Base-by-base conservation (phyloP, 163 green algal genomes). In the Scenedesmus sp. region DNA sequence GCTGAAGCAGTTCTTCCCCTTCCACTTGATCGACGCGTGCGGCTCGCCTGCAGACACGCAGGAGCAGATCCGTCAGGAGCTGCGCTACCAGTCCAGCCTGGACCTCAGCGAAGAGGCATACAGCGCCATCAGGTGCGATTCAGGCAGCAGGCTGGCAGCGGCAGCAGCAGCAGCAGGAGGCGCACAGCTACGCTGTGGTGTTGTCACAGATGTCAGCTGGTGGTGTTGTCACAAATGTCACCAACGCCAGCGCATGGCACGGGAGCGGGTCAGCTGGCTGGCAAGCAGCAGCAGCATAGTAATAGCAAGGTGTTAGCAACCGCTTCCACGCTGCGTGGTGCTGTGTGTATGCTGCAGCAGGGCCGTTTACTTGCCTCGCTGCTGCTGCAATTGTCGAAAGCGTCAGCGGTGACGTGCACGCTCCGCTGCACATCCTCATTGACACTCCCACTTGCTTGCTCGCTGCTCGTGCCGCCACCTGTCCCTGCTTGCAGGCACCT, bases 11-110 rank as follows among this genome's bases (percentile, higher is more conserved):
- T 97, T 97, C 94, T 98, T 99, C 92, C 96, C 97, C 26, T 99
- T 99, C 93, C 96, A 95, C 85, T 93, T 99, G 13, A 99, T 99
- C 68, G 97, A 99, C 92, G 96, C 96, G 12, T 98, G 97, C 94
- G 97, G 97, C 53, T 96, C 87, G 30, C 86, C 97, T 49, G 94
- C 96, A 53, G 97, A 99, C 89, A 98, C 95, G 83, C 93, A 96
- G 72, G 93, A 95, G 72, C 96, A 97, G 86, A 98, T 78, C 3
- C 53, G 68, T 0, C 91, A 92, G 80, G 94, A 96, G 87, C 93
- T 96, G 68, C 90, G 95, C 82, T 99, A 99, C 90, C 97, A 99
- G 94, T 96, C 91, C 81, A 95, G 80, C 68, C 92, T 99, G 81
- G 97, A 99, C 91, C 94, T 99, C 37, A 94, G 96, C 42, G 96